A percentile compares a stretch with the other conserved stretches of the same genome.
These are phyloP conservation scores for Cyberlindnera mycetangii DNA, from an alignment of 805 yeast genomes.

Conservation along the genomic window DNA sequence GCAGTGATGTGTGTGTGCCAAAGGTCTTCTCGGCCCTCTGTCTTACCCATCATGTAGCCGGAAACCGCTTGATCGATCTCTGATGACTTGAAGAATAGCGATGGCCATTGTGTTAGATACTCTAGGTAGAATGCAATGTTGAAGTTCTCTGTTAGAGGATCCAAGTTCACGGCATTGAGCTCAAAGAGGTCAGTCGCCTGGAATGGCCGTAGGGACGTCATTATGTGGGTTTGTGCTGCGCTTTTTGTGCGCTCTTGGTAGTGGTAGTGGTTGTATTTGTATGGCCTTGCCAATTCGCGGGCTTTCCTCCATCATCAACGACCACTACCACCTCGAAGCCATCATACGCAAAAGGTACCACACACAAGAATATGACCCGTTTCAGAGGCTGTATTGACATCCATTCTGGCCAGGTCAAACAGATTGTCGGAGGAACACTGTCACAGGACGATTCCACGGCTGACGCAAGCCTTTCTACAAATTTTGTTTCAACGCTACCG, in stretches of 20 bases:
- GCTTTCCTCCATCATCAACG: too few relatives aligned
- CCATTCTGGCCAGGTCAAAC: conserved; percentile 93
- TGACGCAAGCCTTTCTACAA: conserved; percentile 49
- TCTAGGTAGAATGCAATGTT: conserved; percentile 79
- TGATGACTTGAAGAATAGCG: conserved; percentile 75
- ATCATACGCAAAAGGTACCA: too few relatives aligned
- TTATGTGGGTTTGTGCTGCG: conserved; percentile 27
- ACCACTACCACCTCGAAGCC: too few relatives aligned
- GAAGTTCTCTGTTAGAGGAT: conserved; percentile 89
- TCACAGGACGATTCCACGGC: conserved; percentile 44
- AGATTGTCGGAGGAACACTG: conserved; percentile 93
- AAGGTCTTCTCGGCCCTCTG: conserved; percentile 79
- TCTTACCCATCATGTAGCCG: conserved; percentile 93
- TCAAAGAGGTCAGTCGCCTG: conserved; percentile 80
- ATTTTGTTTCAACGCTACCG: conserved; percentile 74
- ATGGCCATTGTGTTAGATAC: conserved; percentile 84
- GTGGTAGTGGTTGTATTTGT: too few relatives aligned
- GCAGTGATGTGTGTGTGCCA: conserved; percentile 99
- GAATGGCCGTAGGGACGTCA: conserved; percentile 90
- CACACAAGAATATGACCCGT: conserved; percentile 61
- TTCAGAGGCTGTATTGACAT: conserved; percentile 95
- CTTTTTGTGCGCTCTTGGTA: background rate
- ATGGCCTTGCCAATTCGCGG: too few relatives aligned
- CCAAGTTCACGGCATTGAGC: conserved; percentile 75
- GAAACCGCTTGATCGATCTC: conserved; percentile 41